phyloP scores from a whole-genome alignment of 139 green algal genomes.

The Ulvella scutata region DNA sequence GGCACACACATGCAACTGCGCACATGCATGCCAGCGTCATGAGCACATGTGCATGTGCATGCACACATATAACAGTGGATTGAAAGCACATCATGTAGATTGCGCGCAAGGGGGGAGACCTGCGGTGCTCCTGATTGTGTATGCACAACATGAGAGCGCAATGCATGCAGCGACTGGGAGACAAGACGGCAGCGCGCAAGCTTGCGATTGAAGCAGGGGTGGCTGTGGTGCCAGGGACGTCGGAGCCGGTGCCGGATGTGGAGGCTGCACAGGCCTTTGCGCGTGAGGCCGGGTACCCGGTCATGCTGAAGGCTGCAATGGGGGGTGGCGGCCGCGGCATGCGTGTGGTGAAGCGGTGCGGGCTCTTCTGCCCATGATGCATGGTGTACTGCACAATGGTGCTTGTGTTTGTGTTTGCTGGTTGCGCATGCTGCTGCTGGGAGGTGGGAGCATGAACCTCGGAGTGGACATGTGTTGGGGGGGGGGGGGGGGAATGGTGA shows the following conservation, averaged over 20 bases:
- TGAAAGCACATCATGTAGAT: neutral
- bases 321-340: conserved; percentile 87
- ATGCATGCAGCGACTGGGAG: conserved; percentile 55
- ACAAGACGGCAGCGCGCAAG: conserved; percentile 64
- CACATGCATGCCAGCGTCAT: too few species aligned
- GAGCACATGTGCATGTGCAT: too few species aligned
- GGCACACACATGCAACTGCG: too few species aligned
- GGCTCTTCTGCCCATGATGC: neutral
- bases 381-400: neutral
- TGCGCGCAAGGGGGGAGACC: neutral
- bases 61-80: too few species aligned
- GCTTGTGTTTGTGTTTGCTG: too few species aligned
- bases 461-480: neutral
- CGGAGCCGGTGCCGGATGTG: conserved; percentile 36
- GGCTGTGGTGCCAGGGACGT: conserved; percentile 73
- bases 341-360: conserved; percentile 53
- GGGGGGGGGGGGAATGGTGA: neutral
- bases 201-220: conserved; percentile 62
- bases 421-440: too few species aligned
- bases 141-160: too few species aligned
- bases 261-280: conserved; percentile 60
- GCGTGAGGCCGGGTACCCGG: conserved; percentile 54
- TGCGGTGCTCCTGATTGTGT: neutral
- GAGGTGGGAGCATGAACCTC: too few species aligned
- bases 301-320: conserved; percentile 93